Conservation (phyloP, 2,329 filamentous ascomycete species). For the Aspergillus unguis region DNA sequence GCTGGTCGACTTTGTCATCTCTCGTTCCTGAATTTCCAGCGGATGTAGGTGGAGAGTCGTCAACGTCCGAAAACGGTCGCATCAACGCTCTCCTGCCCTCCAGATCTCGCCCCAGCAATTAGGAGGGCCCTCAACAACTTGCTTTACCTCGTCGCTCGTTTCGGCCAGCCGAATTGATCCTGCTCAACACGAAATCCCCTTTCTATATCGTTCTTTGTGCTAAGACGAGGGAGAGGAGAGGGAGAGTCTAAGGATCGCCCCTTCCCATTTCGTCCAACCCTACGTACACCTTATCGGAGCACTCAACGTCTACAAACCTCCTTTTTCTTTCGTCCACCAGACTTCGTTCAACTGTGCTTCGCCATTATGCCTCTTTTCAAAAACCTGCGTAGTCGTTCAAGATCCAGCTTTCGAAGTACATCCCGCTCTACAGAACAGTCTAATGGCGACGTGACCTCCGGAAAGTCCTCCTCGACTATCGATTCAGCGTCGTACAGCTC, state of each 20-base stretch:
- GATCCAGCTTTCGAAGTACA: slow-evolving; percentile 64
- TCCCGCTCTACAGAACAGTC: slow-evolving; percentile 40
- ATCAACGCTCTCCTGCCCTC: background rate
- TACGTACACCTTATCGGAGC: background rate
- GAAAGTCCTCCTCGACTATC: slow-evolving; percentile 60
- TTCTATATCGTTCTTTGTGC: background rate
- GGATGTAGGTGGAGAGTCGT: slow-evolving; percentile 18
- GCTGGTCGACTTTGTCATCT: slow-evolving; percentile 1
- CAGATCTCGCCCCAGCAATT: slow-evolving; percentile 2
- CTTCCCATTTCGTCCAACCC: slow-evolving; percentile 12
- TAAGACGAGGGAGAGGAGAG: slow-evolving; percentile 2
- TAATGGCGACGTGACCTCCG: slow-evolving; percentile 60
- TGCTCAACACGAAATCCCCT: background rate
- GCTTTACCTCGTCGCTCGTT: slow-evolving; percentile 3
- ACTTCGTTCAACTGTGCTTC: background rate
- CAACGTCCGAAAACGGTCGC: slow-evolving; percentile 36
- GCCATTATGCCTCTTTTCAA: slow-evolving; percentile 62
- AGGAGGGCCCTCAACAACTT: background rate
- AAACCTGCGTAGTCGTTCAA: slow-evolving; percentile 72
- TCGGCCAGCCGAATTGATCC: background rate
- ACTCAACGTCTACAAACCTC: background rate
- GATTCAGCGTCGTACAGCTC: slow-evolving; percentile 60
- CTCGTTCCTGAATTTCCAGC: slow-evolving; percentile 9
- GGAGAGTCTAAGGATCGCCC: slow-evolving; percentile 6
- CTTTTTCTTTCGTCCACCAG: background rate